Evolutionary conservation across 1,284 basidiomycete genomes (phyloP).

Genomic region (Apiotrichum siamense): DNA sequence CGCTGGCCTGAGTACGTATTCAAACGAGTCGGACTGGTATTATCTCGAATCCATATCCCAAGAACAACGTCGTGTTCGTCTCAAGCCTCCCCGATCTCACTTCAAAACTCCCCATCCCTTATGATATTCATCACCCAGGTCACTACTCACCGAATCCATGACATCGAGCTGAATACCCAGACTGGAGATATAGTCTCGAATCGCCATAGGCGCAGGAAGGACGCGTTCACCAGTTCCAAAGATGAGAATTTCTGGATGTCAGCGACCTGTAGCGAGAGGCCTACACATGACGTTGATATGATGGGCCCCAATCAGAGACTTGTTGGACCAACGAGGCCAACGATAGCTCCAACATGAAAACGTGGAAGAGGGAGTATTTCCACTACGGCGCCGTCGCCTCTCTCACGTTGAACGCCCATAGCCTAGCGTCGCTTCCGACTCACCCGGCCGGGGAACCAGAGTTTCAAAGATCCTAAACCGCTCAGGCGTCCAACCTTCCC

Average conservation of each 20-base stretch:
- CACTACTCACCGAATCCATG: constrained; percentile 76
- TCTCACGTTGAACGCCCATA: too few species aligned
- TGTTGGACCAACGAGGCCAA: too few species aligned
- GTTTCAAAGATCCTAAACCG: constrained; percentile 74
- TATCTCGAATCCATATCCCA: background rate
- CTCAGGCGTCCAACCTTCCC: constrained; percentile 60
- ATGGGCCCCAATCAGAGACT: background rate
- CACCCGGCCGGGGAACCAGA: constrained; percentile 78
- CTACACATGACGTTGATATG: too few species aligned
- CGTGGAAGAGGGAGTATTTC: too few species aligned
- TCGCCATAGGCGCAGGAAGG: constrained; percentile 61
- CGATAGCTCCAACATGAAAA: too few species aligned
- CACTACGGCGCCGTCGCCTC: too few species aligned
- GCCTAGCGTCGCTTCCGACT: too few species aligned
- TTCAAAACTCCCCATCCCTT: too few species aligned
- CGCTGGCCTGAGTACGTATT: background rate
- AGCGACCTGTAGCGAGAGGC: background rate
- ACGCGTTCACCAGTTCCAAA: constrained; percentile 77
- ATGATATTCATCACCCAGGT: background rate
- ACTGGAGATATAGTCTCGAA: constrained; percentile 64
- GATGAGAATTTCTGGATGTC: constrained; percentile 69
- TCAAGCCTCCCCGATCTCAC: too few species aligned
- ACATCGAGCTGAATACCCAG: constrained; percentile 85
- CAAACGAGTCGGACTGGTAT: too few species aligned
- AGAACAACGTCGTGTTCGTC: too few species aligned